These are phyloP conservation scores for Akanthomyces dipterigenus DNA, from an alignment of 2,329 filamentous ascomycete species.

Conservation along the genomic window DNA sequence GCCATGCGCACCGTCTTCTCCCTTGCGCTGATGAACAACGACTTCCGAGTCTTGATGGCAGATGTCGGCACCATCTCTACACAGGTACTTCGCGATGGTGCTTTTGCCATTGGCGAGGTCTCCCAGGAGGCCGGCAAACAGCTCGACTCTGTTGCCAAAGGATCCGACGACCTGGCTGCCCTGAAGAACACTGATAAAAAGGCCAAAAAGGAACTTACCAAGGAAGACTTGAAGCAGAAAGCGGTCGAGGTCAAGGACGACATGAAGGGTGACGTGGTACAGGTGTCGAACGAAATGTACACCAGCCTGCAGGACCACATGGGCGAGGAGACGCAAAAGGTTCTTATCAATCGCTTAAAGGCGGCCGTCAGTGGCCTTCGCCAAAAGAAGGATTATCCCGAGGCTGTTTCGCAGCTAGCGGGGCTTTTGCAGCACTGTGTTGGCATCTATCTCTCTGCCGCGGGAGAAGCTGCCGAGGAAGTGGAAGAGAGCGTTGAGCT, in stretches of 20 bases:
- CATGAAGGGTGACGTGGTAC: conserved; percentile 45
- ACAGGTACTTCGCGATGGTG: conserved; percentile 82
- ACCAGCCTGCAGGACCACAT: conserved; percentile 70
- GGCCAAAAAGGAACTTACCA: conserved; percentile 37
- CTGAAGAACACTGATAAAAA: conserved; percentile 11
- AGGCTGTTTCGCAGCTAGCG: conserved; percentile 75
- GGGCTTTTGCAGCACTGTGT: conserved; percentile 73
- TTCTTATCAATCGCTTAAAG: conserved; percentile 69
- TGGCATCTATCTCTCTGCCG: conserved; percentile 66
- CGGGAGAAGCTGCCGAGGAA: conserved; percentile 58
- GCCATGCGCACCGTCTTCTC: conserved; percentile 78
- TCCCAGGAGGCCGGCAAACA: conserved; percentile 68
- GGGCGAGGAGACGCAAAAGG: conserved; percentile 63
- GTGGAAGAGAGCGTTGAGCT: conserved; percentile 64
- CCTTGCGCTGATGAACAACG: conserved; percentile 80
- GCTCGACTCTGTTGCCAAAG: conserved; percentile 49
- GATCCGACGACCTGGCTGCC: conserved; percentile 17
- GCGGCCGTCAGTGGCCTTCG: conserved; percentile 67
- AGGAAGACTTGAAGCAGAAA: conserved; percentile 57
- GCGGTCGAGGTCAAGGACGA: conserved; percentile 47
- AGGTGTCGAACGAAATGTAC: conserved; percentile 52
- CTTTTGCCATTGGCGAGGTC: conserved; percentile 68
- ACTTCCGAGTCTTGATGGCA: conserved; percentile 79
- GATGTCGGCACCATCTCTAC: conserved; percentile 73
- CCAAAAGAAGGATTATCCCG: conserved; percentile 72